Percentiles rank a stretch among this genome's conserved stretches.
phyloP scores from a whole-genome alignment of 140 eudicot genomes.

The Erigeron philadelphicus region DNA sequence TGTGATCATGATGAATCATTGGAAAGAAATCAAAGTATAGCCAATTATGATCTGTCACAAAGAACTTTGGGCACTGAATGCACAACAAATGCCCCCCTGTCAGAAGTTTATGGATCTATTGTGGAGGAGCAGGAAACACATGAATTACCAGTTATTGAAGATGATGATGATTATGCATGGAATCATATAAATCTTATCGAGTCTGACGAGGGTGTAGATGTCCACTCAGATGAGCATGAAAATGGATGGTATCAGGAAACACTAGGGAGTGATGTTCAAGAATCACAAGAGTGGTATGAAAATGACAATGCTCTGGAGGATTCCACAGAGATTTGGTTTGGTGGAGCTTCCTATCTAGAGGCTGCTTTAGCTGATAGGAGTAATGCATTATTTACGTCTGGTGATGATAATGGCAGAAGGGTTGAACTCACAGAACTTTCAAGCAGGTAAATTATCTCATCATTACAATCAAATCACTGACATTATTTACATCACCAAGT shows the following conservation, averaged over 20 bases:
- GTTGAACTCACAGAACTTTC: conserved; percentile 68
- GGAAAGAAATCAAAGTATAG: conserved; percentile 11
- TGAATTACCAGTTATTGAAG: conserved; percentile 10
- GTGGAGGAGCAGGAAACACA: too few relatives aligned
- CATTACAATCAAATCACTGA: background rate
- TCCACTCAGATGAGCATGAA: conserved; percentile 29
- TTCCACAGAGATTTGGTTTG: conserved; percentile 43
- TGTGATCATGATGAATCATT: background rate
- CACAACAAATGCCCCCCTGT: background rate
- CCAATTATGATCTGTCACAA: background rate
- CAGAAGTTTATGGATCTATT: conserved; percentile 8
- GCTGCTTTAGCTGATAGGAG: conserved; percentile 39
- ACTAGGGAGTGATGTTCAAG: conserved; percentile 36
- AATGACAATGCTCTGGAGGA: conserved; percentile 36
- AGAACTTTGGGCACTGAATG: conserved; percentile 7
- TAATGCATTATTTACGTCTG: conserved; percentile 42
- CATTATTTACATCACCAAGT: background rate
- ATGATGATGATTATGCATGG: conserved; percentile 34
- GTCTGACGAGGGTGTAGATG: conserved; percentile 27
- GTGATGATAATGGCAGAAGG: conserved; percentile 42
- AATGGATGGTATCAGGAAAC: conserved; percentile 36
- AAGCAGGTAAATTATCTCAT: conserved; percentile 50
- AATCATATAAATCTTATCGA: conserved; percentile 20
- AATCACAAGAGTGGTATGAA: conserved; percentile 33
- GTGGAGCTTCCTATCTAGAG: conserved; percentile 35